Conservation (phyloP, 345 rosid genomes). For the Pugionium cornutum region DNA sequence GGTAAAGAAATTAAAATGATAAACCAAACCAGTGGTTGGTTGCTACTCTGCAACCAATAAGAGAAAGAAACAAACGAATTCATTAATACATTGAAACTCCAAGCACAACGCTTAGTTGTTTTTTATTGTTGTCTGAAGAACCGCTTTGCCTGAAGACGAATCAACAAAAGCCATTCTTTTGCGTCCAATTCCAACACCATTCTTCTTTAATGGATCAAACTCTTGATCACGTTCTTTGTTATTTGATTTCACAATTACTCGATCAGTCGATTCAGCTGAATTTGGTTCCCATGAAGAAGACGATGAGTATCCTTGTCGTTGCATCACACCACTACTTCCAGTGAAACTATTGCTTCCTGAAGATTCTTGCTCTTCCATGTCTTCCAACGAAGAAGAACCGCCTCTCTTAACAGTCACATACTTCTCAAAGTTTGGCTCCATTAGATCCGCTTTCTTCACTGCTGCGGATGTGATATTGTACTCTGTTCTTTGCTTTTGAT, state of each 20-base stretch:
- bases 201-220: slow-evolving; percentile 40
- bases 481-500: slow-evolving; percentile 44
- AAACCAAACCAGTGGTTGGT: slow-evolving; percentile 12
- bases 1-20: slow-evolving; percentile 17
- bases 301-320: slow-evolving; percentile 52
- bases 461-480: slow-evolving; percentile 22
- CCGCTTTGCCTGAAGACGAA: slow-evolving; percentile 22
- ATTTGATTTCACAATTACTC: slow-evolving; percentile 56
- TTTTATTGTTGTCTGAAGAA: slow-evolving; percentile 23
- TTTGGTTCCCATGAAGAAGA: slow-evolving; percentile 70
- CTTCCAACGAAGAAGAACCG: slow-evolving; percentile 44
- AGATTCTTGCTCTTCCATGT: slow-evolving; percentile 80
- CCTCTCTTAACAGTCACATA: slow-evolving; percentile 83
- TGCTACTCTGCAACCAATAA: slow-evolving; percentile 26
- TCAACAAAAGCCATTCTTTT: slow-evolving; percentile 35
- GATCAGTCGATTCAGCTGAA: slow-evolving; percentile 74
- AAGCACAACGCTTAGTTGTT: slow-evolving; percentile 35
- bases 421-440: slow-evolving; percentile 85
- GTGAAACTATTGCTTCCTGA: slow-evolving; percentile 87
- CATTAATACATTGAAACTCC: slow-evolving; percentile 28
- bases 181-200: slow-evolving; percentile 43
- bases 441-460: slow-evolving; percentile 60
- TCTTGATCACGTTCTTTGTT: slow-evolving; percentile 53
- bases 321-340: slow-evolving; percentile 47
- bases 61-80: slow-evolving; percentile 11